Base-by-base conservation (phyloP, 2,329 filamentous ascomycete genomes). In the Leptographium procerum region DNA sequence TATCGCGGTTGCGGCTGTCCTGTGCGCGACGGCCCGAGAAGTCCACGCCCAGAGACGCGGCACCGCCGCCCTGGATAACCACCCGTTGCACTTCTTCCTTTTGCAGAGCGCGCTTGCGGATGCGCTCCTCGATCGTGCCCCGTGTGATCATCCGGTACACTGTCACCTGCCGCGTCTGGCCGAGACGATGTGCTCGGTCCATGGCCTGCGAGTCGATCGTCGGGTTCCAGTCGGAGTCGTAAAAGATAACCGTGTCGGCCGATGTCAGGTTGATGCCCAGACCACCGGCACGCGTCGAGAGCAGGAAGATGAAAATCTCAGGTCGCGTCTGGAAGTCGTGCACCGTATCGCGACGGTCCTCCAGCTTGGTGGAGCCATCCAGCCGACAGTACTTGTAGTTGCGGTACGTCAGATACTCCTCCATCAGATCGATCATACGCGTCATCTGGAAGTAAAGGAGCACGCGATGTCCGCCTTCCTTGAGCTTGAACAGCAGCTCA, bases 371-470 rank as follows among this genome's bases (percentile, higher is more conserved):
- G 22, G 91, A 96, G 69, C 94, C 94, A 67, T 99, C 94, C 51
- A 99, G 81, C 61, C 94, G 89, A 67, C 92, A 95, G 75, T 96
- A 99, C 73, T 95, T 96, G 85, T 96, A 97, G 75, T 97, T 96
- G 70, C 94, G 89, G 75, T 97, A 97, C 0, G 94, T 97, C 60
- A 99, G 79, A 66, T 97, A 99, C 73, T 99, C 94, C 71, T 99
- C 94, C 89, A 97, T 97, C 61, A 99, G 78, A 70, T 99, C 92
- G 69, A 99, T 97, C 94, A 99, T 99, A 69, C 89, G 88, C 4
- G 94, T 99, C 94, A 99, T 99, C 78, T 99, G 94, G 88, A 99
- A 99, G 79, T 99, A 99, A 24, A 99, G 78, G 57, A 99, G 78
- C 26, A 99, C 94, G 68, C 94, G 91, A 66, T 99, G 94, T 40